Conservation (phyloP, 2,329 filamentous ascomycete genomes). For the Didymosphaeria variabile region DNA sequence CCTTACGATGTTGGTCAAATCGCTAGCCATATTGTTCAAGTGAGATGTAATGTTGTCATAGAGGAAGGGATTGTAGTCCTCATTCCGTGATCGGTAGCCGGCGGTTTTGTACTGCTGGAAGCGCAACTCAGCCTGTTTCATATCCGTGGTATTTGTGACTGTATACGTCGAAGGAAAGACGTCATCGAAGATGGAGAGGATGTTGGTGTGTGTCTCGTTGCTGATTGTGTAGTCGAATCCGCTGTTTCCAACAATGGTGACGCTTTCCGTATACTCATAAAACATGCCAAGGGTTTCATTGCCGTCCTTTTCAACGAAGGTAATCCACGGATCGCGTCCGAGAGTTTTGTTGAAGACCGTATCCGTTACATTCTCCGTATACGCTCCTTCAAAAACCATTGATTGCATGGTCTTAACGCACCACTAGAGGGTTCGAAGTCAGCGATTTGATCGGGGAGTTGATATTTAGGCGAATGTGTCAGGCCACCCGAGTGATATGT, state of each 20-base stretch:
- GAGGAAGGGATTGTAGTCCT: constrained; percentile 12
- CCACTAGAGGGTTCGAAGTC: too few species aligned
- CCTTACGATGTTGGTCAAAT: constrained; percentile 15
- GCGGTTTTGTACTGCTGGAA: background rate
- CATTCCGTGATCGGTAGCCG: background rate
- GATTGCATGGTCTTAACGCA: too few species aligned
- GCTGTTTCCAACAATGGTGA: background rate
- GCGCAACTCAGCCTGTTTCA: background rate
- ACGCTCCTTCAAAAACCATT: too few species aligned
- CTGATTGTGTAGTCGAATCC: background rate
- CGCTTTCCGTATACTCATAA: constrained; percentile 4
- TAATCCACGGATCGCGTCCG: too few species aligned
- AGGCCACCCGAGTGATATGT: constrained; percentile 16
- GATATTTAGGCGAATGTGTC: too few species aligned
- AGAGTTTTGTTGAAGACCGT: too few species aligned
- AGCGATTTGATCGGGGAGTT: too few species aligned
- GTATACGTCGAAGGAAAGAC: constrained; percentile 14
- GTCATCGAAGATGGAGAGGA: constrained; percentile 17
- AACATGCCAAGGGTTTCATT: too few species aligned
- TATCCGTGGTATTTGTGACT: background rate
- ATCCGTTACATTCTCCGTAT: too few species aligned
- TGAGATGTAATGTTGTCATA: constrained; percentile 13
- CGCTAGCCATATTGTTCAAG: background rate
- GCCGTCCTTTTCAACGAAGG: too few species aligned
- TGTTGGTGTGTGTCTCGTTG: constrained; percentile 11